These are phyloP conservation scores for Singerocomus inundabilis DNA, from an alignment of 1,284 basidiomycete genomes.

Conservation along the genomic window DNA sequence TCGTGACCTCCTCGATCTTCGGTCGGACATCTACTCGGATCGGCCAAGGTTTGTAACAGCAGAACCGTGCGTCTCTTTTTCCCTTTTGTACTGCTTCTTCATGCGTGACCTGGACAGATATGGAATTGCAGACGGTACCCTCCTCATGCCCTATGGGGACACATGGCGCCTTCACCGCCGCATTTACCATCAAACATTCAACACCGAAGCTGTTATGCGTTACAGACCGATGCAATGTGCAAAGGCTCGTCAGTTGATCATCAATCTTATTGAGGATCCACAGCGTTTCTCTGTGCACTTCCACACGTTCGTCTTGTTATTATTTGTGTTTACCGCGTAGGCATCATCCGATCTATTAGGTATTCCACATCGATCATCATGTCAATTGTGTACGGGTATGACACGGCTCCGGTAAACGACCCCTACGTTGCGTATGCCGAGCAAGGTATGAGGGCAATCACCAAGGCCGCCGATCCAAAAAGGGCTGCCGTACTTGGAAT, in stretches of 20 bases:
- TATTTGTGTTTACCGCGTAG: neutral
- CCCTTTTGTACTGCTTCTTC: neutral
- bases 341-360: conserved; percentile 4
- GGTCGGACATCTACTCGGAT: conserved; percentile 30
- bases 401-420: conserved; percentile 21
- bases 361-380: conserved; percentile 31
- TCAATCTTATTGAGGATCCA: conserved; percentile 23
- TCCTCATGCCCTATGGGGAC: conserved; percentile 29
- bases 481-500: conserved; percentile 23
- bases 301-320: conserved; percentile 21
- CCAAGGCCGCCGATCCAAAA: conserved; percentile 22
- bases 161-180: conserved; percentile 31
- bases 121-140: conserved; percentile 24
- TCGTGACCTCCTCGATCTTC: conserved; percentile 23
- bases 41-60: conserved; percentile 23
- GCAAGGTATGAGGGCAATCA: conserved; percentile 20
- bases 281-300: conserved; percentile 18
- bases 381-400: conserved; percentile 30
- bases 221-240: conserved; percentile 26
- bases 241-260: conserved; percentile 24
- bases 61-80: conserved; percentile 12
- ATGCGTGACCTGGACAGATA: conserved; percentile 18
- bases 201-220: conserved; percentile 12
- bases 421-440: conserved; percentile 27
- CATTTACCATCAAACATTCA: conserved; percentile 27